These are phyloP conservation scores for Artemisia argyi DNA, from an alignment of 129 eudicot genomes.

Conservation along the genomic window DNA sequence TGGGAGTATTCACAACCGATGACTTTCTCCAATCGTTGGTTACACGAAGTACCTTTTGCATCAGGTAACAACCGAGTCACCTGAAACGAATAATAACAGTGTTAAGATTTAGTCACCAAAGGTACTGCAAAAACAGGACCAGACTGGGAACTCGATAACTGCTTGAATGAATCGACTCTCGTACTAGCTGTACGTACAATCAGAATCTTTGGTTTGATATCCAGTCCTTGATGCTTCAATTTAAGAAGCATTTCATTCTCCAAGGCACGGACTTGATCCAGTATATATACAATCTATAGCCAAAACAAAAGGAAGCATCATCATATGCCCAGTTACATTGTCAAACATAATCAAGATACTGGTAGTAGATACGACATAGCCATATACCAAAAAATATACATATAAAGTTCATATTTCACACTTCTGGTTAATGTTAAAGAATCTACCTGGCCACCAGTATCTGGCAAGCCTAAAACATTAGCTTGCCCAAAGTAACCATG, in stretches of 20 bases:
- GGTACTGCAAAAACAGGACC: neutral
- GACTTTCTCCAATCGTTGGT: slow-evolving; percentile 85
- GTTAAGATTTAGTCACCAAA: slow-evolving; percentile 12
- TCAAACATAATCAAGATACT: neutral
- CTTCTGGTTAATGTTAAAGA: slow-evolving; percentile 8
- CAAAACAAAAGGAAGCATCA: slow-evolving; percentile 18
- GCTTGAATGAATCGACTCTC: slow-evolving; percentile 10
- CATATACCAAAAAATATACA: neutral
- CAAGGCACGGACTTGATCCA: slow-evolving; percentile 97
- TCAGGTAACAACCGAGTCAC: slow-evolving; percentile 91
- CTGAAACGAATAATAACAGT: slow-evolving; percentile 39
- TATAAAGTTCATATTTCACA: slow-evolving; percentile 5
- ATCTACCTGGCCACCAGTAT: slow-evolving; percentile 97
- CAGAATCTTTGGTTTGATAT: slow-evolving; percentile 82
- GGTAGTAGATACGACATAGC: too few relatives aligned
- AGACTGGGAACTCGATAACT: slow-evolving; percentile 10
- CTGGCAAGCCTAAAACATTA: slow-evolving; percentile 97
- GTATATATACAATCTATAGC: slow-evolving; percentile 84
- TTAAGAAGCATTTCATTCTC: slow-evolving; percentile 84
- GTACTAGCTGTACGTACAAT: slow-evolving; percentile 46
- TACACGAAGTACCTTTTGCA: slow-evolving; percentile 97
- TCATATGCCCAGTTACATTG: slow-evolving; percentile 4
- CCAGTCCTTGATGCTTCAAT: slow-evolving; percentile 82
- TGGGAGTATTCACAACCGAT: slow-evolving; percentile 79
- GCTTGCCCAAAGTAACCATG: slow-evolving; percentile 99